These are phyloP conservation scores for Volutella citrinella DNA, from an alignment of 2,329 filamentous ascomycete genomes.

Conservation along the genomic window DNA sequence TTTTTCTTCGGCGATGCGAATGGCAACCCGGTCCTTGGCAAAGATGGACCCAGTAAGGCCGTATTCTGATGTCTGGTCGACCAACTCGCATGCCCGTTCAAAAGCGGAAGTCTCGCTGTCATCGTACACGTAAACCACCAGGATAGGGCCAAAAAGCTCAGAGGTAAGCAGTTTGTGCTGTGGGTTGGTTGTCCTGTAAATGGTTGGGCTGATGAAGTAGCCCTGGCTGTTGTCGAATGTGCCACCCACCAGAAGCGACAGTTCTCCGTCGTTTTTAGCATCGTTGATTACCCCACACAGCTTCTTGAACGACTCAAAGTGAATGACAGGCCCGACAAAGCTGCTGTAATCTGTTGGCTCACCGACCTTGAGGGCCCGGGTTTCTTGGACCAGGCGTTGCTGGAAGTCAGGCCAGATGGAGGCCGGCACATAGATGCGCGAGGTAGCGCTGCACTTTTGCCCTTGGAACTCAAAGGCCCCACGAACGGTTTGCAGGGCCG, in stretches of 20 bases:
- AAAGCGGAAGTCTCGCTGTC: conserved; percentile 47
- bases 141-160: conserved; percentile 79
- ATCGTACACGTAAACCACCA: conserved; percentile 74
- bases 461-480: conserved; percentile 89
- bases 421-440: conserved; percentile 73
- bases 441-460: conserved; percentile 87
- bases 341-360: conserved; percentile 65
- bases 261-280: conserved; percentile 69
- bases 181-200: conserved; percentile 72
- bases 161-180: conserved; percentile 70
- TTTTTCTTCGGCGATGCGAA: conserved; percentile 47
- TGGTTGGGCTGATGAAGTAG: conserved; percentile 79
- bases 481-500: conserved; percentile 78
- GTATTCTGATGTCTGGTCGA: conserved; percentile 40
- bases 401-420: conserved; percentile 72
- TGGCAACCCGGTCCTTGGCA: conserved; percentile 44
- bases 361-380: conserved; percentile 67
- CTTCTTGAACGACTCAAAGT: conserved; percentile 77
- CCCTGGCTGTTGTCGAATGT: conserved; percentile 74
- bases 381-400: conserved; percentile 62
- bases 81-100: conserved; percentile 25
- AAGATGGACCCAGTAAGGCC: conserved; percentile 49
- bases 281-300: conserved; percentile 72
- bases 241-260: conserved; percentile 72
- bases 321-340: conserved; percentile 87